Conservation (phyloP, 805 yeast genomes). For the Candida stauntonica region DNA sequence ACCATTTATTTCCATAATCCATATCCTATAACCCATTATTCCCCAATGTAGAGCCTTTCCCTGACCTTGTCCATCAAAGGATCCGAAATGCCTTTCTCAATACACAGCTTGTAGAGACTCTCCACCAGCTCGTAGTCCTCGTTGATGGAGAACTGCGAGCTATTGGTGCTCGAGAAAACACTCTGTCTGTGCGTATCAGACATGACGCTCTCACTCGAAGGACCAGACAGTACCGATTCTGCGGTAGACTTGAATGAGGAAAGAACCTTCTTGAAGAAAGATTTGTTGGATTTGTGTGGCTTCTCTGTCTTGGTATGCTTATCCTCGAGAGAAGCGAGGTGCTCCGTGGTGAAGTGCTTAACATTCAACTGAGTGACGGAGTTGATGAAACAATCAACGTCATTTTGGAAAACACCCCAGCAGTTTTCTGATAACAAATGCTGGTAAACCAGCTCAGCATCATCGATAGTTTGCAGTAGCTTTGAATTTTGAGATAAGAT, state of each 20-base stretch:
- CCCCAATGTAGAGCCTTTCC: constrained; percentile 6
- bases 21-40: not conserved
- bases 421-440: constrained; percentile 36
- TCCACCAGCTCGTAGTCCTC: constrained; percentile 21
- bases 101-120: constrained; percentile 21
- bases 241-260: constrained; percentile 14
- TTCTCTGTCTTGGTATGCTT: constrained; percentile 2
- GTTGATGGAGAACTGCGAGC: constrained; percentile 15
- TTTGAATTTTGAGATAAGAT: constrained; percentile 45
- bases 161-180: constrained; percentile 15
- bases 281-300: constrained; percentile 8
- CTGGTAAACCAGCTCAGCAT: constrained; percentile 38
- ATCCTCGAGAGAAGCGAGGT: constrained; percentile 7
- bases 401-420: constrained; percentile 38
- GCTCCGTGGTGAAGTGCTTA: constrained; percentile 8
- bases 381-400: constrained; percentile 33
- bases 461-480: constrained; percentile 30
- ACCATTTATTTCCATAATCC: not conserved
- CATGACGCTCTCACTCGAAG: not conserved
- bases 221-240: constrained; percentile 12
- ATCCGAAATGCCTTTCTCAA: constrained; percentile 19
- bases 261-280: constrained; percentile 15
- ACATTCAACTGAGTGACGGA: constrained; percentile 24
- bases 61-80: constrained; percentile 21
- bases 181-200: constrained; percentile 1